Evolutionary conservation across 805 yeast genomes (phyloP), one percentile per base, ranked within the genome.

Genomic region (Yarrowia divulgata): DNA sequence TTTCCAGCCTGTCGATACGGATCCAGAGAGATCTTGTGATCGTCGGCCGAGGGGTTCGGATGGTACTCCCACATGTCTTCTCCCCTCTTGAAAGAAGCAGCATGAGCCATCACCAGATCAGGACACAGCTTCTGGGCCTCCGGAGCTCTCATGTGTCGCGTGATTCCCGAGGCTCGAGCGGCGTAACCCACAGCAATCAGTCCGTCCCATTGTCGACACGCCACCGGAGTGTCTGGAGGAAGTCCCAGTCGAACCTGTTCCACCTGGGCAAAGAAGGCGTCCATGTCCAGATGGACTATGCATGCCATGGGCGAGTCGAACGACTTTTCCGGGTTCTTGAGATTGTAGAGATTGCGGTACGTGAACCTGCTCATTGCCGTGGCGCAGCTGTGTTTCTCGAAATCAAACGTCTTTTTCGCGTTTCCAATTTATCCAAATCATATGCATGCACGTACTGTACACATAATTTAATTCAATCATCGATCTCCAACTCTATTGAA

Each of bases 261-360:
- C 39, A 89, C 95, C 76, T 95, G 99, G 0, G 99, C 97, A 78
- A 90, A 95, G 77, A 93, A 95, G 13, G 98, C 98, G 79, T 95
- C 97, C 74, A 92, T 85, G 79, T 95, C 99, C 32, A 95, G 84
- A 74, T 93, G 96, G 8, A 90, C 93, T 46, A 95, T 85, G 32
- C 90, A 90, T 0, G 97, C 83, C 12, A 94, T 80, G 1, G 94
- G 91, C 71, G 93, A 88, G 8, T 75, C 73, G 76, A 85, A 88
- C 1, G 95, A 81, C 13, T 78, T 81, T 13, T 70, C 45, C 10
- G 67, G 29, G 34, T 43, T 58, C 8, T 60, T 48, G 16, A 75
- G 70, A 13, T 69, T 70, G 34, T 72, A 73, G 19, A 75, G 70
- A 46, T 75, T 68, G 29, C 70, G 69, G 37, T 52, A 49, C 14